Evolutionary conservation across 148 eudicot genomes (phyloP).

Genomic region (Talinum fruticosum): DNA sequence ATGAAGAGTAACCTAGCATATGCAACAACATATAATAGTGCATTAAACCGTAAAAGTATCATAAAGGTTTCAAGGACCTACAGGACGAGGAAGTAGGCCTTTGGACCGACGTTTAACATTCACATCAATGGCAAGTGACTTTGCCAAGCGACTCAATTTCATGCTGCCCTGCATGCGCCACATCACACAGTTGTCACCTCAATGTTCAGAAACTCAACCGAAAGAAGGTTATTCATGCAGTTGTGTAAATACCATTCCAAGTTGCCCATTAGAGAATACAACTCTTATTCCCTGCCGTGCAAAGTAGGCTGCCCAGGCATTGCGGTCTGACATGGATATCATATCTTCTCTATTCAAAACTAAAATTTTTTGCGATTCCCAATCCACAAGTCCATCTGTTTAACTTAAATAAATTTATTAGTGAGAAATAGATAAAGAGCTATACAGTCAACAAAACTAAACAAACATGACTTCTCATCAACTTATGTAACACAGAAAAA

Average conservation of each 20-base stretch:
- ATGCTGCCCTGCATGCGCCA: slow-evolving; percentile 70
- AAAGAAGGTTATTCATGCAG: not conserved
- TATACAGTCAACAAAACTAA: not conserved
- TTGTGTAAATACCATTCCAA: slow-evolving; percentile 65
- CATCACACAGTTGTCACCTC: slow-evolving; percentile 10
- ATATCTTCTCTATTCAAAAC: slow-evolving; percentile 97
- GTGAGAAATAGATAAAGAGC: slow-evolving; percentile 3
- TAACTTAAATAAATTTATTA: not conserved
- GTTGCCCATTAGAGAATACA: slow-evolving; percentile 83
- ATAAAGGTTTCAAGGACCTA: slow-evolving; percentile 33
- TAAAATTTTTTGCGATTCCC: slow-evolving; percentile 80
- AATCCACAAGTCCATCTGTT: slow-evolving; percentile 91
- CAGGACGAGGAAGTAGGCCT: slow-evolving; percentile 95
- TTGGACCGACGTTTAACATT: slow-evolving; percentile 78
- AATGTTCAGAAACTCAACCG: slow-evolving; percentile 9
- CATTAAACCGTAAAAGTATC: not conserved
- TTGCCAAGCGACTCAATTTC: slow-evolving; percentile 82
- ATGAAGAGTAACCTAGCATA: not conserved
- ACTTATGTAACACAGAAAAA: not conserved
- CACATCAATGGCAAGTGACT: slow-evolving; percentile 74
- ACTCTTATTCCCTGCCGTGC: slow-evolving; percentile 81
- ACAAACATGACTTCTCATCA: not conserved
- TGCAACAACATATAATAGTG: not conserved
- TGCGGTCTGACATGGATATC: slow-evolving; percentile 86
- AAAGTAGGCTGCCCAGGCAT: slow-evolving; percentile 92